Conservation (phyloP, 2,329 filamentous ascomycete species). For the Phialocephala sp. region DNA sequence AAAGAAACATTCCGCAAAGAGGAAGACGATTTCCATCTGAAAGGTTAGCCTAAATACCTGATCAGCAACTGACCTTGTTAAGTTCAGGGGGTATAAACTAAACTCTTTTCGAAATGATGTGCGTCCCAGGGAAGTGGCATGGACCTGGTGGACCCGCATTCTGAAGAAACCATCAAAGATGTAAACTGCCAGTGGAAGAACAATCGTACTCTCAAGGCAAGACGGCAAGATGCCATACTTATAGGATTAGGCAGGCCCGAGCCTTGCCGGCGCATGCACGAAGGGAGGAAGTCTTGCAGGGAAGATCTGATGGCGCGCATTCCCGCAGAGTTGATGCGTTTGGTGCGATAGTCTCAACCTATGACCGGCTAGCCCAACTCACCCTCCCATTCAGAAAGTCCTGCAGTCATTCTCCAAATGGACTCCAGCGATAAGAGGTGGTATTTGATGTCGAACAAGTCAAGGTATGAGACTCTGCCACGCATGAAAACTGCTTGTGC, state of each 20-base stretch:
- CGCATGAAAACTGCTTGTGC: background rate
- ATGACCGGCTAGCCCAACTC: background rate
- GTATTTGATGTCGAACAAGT: background rate
- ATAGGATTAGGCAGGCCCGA: background rate
- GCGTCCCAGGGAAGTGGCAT: background rate
- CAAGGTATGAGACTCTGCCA: background rate
- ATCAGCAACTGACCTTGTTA: background rate
- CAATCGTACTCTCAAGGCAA: background rate
- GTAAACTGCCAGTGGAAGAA: background rate
- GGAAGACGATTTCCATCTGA: no score
- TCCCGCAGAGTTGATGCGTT: background rate
- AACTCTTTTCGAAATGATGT: background rate
- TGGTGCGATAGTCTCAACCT: background rate
- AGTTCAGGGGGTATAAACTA: background rate
- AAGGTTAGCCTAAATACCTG: background rate
- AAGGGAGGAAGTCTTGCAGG: background rate
- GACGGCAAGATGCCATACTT: background rate
- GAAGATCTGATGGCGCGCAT: background rate
- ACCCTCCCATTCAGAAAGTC: background rate
- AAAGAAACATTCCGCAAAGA: background rate
- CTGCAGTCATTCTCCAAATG: background rate
- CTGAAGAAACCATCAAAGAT: background rate
- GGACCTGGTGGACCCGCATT: background rate
- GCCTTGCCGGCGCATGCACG: slow-evolving; percentile 2
- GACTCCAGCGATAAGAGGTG: background rate